These are phyloP conservation scores for Musa balbisiana DNA, from an alignment of 202 grass and related monocot genomes.

Conservation along the genomic window DNA sequence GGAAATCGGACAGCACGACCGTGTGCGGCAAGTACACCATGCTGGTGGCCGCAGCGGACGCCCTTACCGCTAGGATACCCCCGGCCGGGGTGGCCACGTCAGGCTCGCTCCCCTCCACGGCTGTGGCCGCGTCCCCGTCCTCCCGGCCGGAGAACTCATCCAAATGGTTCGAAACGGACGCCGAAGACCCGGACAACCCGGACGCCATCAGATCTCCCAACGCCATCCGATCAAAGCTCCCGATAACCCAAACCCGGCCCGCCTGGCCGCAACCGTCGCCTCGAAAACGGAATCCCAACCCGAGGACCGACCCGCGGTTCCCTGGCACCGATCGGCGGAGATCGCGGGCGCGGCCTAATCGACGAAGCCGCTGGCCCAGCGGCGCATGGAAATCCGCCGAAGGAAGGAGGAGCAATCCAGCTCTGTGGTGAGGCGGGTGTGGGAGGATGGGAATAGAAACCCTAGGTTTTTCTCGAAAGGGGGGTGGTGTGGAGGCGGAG, in stretches of 20 bases:
- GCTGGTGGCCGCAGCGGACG: conserved; percentile 14
- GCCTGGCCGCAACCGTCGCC: conserved; percentile 1
- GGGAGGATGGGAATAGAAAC: background rate
- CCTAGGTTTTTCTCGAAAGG: conserved; percentile 15
- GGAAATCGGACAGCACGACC: conserved; percentile 66
- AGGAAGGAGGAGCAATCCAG: conserved; percentile 24
- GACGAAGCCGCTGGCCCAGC: conserved; percentile 24
- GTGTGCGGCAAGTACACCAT: conserved; percentile 46
- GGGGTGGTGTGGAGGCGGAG: conserved; percentile 18
- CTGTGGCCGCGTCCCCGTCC: conserved; percentile 9
- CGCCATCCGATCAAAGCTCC: conserved; percentile 45
- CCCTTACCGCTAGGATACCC: background rate
- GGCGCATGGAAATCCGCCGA: conserved; percentile 21
- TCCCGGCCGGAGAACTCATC: conserved; percentile 20
- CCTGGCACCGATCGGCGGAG: background rate
- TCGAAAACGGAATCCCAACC: background rate
- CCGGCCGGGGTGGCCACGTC: conserved; percentile 4
- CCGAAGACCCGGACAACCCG: conserved; percentile 51
- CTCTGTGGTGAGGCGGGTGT: background rate
- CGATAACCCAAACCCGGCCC: background rate
- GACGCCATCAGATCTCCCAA: conserved; percentile 98
- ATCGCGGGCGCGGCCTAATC: background rate
- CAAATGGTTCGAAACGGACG: conserved; percentile 27
- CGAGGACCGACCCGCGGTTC: background rate
- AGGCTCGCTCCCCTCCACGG: conserved; percentile 17